These are phyloP conservation scores for Coemansia sp. DNA, from an alignment of 192 early-diverging fungal genomes.

Conservation along the genomic window DNA sequence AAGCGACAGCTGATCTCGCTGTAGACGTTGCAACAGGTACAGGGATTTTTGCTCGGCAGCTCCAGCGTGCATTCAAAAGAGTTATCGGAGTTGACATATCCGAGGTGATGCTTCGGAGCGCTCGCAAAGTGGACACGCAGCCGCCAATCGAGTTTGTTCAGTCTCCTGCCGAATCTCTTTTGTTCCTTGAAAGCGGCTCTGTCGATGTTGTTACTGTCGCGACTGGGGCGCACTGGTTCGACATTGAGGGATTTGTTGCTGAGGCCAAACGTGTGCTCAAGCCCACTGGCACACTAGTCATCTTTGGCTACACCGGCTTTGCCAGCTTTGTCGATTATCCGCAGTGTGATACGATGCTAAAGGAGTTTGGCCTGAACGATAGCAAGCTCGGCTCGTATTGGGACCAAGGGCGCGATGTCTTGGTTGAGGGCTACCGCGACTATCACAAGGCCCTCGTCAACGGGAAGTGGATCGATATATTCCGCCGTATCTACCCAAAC, in stretches of 20 bases:
- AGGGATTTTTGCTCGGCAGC: slow-evolving; percentile 50
- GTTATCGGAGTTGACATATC: slow-evolving; percentile 54
- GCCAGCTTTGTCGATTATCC: slow-evolving; percentile 44
- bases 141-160: slow-evolving; percentile 28
- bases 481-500: slow-evolving; percentile 22
- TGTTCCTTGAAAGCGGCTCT: slow-evolving; percentile 17
- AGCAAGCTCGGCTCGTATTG: slow-evolving; percentile 22
- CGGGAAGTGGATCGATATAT: slow-evolving; percentile 15
- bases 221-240: slow-evolving; percentile 50
- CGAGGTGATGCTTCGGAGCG: slow-evolving; percentile 38
- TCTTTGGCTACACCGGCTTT: slow-evolving; percentile 49
- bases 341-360: slow-evolving; percentile 38
- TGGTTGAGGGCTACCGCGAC: slow-evolving; percentile 31
- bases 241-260: slow-evolving; percentile 26
- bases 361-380: slow-evolving; percentile 21
- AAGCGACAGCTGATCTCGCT: slow-evolving; percentile 29
- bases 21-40: slow-evolving; percentile 58
- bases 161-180: slow-evolving; percentile 32
- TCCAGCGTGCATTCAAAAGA: slow-evolving; percentile 20
- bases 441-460: slow-evolving; percentile 27
- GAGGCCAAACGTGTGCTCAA: slow-evolving; percentile 50
- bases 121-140: slow-evolving; percentile 18
- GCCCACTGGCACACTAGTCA: slow-evolving; percentile 43
- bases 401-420: slow-evolving; percentile 31
- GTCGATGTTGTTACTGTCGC: slow-evolving; percentile 53